Evolutionary conservation across 1,284 basidiomycete species (phyloP), one percentile per base, ranked within the genome.

Genomic region (Filobasidium uniguttulatum): DNA sequence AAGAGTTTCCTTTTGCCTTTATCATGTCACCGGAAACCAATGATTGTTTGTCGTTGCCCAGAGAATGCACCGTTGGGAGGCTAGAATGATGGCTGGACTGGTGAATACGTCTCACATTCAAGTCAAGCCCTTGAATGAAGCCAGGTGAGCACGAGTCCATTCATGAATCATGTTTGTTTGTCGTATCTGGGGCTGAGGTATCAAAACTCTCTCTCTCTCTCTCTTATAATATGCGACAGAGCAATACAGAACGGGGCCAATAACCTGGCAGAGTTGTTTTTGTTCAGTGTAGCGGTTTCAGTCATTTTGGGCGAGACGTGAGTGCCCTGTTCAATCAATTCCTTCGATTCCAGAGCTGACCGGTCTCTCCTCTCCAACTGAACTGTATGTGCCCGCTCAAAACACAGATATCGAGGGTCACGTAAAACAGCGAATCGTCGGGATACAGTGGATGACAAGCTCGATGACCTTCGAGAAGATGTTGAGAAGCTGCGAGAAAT

Each of bases 201-300:
- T 23, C 25, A n/a, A 8, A 19, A 19, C 17, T 46, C 43, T 35
- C 22, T 41, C 34, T 45, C n/a, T 20, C n/a, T 17, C 49, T 35
- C 7, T 25, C 44, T 15, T 28, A 26, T 19, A 9, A 40, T 25
- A 1, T 29, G 14, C 56, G 48, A 7, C 53, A 89, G 87, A 58
- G 87, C 87, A 0, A 84, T 90, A 47, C 85, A 89, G 59, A 88
- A 83, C 59, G 87, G 87, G 14, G 85, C 87, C 12, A 88, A 86
- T 53, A 76, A 81, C 15, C 71, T 91, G 10, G 86, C 87, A 0
- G 87, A 90, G 68, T 81, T 83, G 0, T 91, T 91, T 61, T 75
- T 91, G 4, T 90, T 91, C 65, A 58, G 73, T 5, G 86, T 91
- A 3, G 86, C 85, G 0, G 81, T 81, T 0, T 68, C 71, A 0